These are phyloP conservation scores for Talaromyces sp. DNA, from an alignment of 2,329 filamentous ascomycete species.

Conservation along the genomic window DNA sequence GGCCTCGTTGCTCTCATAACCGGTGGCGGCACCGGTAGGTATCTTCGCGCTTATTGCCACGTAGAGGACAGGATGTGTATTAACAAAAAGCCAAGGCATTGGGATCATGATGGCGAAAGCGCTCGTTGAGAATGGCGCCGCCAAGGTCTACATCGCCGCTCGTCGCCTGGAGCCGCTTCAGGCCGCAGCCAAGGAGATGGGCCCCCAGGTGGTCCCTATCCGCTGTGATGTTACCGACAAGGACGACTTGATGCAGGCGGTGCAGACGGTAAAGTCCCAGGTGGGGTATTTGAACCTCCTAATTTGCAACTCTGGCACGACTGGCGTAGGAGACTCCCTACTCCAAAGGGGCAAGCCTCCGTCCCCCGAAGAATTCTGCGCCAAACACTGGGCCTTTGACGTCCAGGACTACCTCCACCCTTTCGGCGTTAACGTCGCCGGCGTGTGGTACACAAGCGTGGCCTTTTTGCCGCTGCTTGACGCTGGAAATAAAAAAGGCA, in stretches of 20 bases:
- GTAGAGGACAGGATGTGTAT: not conserved
- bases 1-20: constrained; percentile 62
- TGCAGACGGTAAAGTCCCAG: constrained; percentile 43
- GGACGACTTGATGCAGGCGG: constrained; percentile 42
- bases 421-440: constrained; percentile 32
- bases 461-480: constrained; percentile 38
- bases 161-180: constrained; percentile 46
- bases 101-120: constrained; percentile 46
- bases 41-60: not conserved
- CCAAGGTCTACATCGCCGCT: constrained; percentile 55
- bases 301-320: constrained; percentile 50
- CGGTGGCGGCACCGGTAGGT: constrained; percentile 58
- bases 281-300: constrained; percentile 52
- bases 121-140: constrained; percentile 49
- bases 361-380: constrained; percentile 34
- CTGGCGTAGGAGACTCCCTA: constrained; percentile 34
- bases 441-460: constrained; percentile 33
- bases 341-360: constrained; percentile 3
- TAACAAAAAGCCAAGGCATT: constrained; percentile 28
- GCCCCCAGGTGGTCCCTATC: constrained; percentile 40
- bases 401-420: constrained; percentile 28
- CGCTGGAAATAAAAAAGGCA: constrained; percentile 28
- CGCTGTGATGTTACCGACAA: constrained; percentile 46
- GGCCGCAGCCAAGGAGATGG: constrained; percentile 23
- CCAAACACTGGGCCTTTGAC: constrained; percentile 27